Evolutionary conservation across 169 alveolate species (phyloP).

Genomic region (Ichthyophthirius multifiliis): DNA sequence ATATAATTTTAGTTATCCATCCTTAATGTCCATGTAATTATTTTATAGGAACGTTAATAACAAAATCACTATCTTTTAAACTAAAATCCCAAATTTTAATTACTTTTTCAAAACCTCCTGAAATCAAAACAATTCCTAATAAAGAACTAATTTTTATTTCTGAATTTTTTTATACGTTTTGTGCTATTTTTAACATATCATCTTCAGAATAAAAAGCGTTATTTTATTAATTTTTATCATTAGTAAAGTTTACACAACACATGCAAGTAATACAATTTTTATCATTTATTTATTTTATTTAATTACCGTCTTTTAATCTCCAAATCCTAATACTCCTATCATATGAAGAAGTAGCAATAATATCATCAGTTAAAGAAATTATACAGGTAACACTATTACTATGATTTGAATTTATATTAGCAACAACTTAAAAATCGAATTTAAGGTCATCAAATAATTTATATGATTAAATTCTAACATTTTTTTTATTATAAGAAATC

Average conservation of each 20-base stretch:
- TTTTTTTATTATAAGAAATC: conserved; percentile 4
- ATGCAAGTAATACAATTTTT: conserved; percentile 18
- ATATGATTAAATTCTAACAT: not conserved
- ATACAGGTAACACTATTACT: conserved; percentile 10
- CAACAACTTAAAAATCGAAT: conserved; percentile 17
- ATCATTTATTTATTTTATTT: conserved; percentile 15
- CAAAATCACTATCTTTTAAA: not conserved
- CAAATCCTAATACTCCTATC: conserved; percentile 34
- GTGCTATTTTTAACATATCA: not conserved
- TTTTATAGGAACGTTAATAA: not conserved
- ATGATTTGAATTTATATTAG: conserved; percentile 3
- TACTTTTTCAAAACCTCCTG: conserved; percentile 27
- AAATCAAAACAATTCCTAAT: conserved; percentile 13
- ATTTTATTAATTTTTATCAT: conserved; percentile 12
- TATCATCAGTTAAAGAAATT: conserved; percentile 25
- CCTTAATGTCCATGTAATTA: conserved; percentile 24
- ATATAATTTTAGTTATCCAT: conserved; percentile 20
- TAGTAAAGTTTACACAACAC: conserved; percentile 7
- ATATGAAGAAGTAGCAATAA: conserved; percentile 32
- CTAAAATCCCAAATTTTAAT: conserved; percentile 38
- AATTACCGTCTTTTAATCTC: conserved; percentile 11
- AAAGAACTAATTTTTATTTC: not conserved
- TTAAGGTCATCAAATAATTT: conserved; percentile 14
- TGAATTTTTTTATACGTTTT: not conserved
- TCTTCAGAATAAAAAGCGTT: conserved; percentile 6